Evolutionary conservation across 495 filamentous ascomycete genomes (phyloP).

Genomic region (Recurvomyces mirabilis): DNA sequence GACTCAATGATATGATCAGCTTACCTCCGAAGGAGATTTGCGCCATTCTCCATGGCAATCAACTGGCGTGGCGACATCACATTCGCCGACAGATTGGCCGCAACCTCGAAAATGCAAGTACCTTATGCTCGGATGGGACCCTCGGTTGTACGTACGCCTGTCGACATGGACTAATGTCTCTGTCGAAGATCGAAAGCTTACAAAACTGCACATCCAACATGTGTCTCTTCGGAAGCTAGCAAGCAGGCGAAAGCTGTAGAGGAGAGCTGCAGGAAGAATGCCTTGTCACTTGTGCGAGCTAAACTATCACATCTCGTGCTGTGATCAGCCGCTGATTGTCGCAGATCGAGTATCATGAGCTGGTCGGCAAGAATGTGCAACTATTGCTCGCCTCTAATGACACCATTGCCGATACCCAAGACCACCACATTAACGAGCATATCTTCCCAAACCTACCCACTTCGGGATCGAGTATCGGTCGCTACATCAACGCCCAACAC

Average conservation of each 20-base stretch:
- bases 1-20: no score
- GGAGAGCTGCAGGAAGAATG: slow-evolving; percentile 6
- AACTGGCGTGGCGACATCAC: no score
- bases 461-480: slow-evolving; percentile 44
- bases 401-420: background rate
- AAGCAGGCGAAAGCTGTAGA: slow-evolving; percentile 14
- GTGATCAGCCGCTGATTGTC: background rate
- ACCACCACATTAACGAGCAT: slow-evolving; percentile 1
- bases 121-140: no score
- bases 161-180: background rate
- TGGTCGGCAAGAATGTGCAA: background rate
- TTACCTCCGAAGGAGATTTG: no score
- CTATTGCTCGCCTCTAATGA: background rate
- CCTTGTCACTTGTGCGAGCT: slow-evolving; percentile 3
- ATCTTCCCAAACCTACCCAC: slow-evolving; percentile 11
- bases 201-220: slow-evolving; percentile 5
- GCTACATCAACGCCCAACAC: slow-evolving; percentile 57
- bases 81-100: no score
- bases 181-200: slow-evolving; percentile 14
- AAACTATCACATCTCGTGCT: background rate
- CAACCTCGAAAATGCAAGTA: no score
- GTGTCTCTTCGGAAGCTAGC: background rate
- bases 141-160: background rate
- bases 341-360: slow-evolving; percentile 9
- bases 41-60: no score